These are phyloP conservation scores for Hyaloscypha variabilis DNA, from an alignment of 495 filamentous ascomycete species.

Conservation along the genomic window DNA sequence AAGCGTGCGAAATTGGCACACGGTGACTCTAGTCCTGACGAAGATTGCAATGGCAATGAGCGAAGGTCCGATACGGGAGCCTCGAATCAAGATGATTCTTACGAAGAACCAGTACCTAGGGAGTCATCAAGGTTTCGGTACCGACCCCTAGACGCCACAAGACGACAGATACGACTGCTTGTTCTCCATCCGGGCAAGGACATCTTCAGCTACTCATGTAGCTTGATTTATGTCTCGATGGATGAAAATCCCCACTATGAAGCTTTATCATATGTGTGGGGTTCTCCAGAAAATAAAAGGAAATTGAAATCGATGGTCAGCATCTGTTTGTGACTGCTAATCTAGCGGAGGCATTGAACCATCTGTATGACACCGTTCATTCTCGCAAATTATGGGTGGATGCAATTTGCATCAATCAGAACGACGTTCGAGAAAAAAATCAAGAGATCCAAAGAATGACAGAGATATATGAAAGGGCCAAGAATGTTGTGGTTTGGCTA, in stretches of 20 bases:
- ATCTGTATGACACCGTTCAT: neutral
- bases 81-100: no score
- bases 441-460: slow-evolving; percentile 31
- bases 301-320: slow-evolving; percentile 30
- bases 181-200: neutral
- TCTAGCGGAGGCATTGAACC: slow-evolving; percentile 5
- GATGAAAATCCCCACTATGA: slow-evolving; percentile 30
- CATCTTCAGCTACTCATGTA: neutral
- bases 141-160: neutral
- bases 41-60: neutral
- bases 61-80: neutral
- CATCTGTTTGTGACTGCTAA: slow-evolving; percentile 16
- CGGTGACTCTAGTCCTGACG: neutral
- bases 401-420: slow-evolving; percentile 35
- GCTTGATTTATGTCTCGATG: neutral
- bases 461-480: slow-evolving; percentile 26
- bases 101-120: neutral
- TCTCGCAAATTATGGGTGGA: slow-evolving; percentile 32
- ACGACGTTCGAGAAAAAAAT: slow-evolving; percentile 29
- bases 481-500: slow-evolving; percentile 3
- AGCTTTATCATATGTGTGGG: slow-evolving; percentile 43
- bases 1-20: neutral
- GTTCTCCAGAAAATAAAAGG: slow-evolving; percentile 21
- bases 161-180: slow-evolving; percentile 9
- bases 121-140: neutral